A percentile compares a stretch with the other conserved stretches of the same genome.
Conservation (phyloP, 164 flowering plant species). For the Aristolochia californica region DNA sequence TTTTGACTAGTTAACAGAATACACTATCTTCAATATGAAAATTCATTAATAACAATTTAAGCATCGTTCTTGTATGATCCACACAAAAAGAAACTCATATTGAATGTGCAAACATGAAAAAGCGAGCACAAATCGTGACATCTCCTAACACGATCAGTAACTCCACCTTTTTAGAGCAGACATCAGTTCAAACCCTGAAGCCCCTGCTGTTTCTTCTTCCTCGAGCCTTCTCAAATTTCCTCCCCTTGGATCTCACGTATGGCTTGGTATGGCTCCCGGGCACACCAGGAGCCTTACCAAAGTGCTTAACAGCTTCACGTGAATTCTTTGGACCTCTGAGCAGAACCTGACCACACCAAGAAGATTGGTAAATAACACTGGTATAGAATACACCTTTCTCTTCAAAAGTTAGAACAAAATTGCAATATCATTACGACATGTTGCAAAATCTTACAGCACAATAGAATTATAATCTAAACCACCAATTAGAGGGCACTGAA, state of each 20-base stretch:
- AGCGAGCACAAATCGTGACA: not conserved
- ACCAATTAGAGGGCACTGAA: too few species aligned
- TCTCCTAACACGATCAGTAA: too few species aligned
- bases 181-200: slow-evolving; percentile 6
- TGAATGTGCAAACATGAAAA: not conserved
- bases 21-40: too few species aligned
- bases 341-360: slow-evolving; percentile 14
- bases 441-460: too few species aligned
- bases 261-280: slow-evolving; percentile 27
- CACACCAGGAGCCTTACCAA: slow-evolving; percentile 29
- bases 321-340: slow-evolving; percentile 27
- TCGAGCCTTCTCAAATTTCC: slow-evolving; percentile 21
- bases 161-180: too few species aligned
- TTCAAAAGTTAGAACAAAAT: too few species aligned
- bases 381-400: too few species aligned
- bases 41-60: too few species aligned
- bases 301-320: slow-evolving; percentile 25
- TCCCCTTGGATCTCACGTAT: slow-evolving; percentile 20
- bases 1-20: not conserved
- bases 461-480: too few species aligned
- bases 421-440: too few species aligned
- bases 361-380: not conserved
- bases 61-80: too few species aligned
- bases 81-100: too few species aligned
- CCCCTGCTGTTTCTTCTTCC: slow-evolving; percentile 23